Conservation (phyloP, 441 rosid genomes). For the Viola pubescens region DNA sequence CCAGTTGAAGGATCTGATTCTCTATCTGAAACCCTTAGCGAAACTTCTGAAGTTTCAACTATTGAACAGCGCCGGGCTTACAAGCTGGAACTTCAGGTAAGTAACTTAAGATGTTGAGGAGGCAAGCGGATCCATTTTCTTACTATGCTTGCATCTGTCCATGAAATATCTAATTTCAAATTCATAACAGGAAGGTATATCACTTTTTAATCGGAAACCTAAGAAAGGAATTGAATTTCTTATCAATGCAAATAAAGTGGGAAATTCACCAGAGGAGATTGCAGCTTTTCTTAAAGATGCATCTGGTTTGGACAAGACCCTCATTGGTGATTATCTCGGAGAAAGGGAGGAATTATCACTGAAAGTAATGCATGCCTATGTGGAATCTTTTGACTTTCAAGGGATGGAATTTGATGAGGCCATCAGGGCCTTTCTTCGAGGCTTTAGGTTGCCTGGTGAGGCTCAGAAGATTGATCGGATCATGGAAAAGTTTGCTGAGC, state of each 20-base stretch:
- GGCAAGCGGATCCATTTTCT: constrained; percentile 9
- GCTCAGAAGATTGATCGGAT: constrained; percentile 98
- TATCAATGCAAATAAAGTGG: constrained; percentile 89
- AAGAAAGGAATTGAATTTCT: constrained; percentile 96
- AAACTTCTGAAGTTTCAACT: constrained; percentile 74
- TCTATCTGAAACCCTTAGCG: constrained; percentile 75
- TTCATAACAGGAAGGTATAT: constrained; percentile 99
- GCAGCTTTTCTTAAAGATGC: constrained; percentile 87
- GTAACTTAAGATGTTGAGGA: constrained; percentile 6
- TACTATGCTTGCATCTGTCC: constrained; percentile 13
- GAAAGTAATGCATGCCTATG: constrained; percentile 98
- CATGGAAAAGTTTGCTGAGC: constrained; percentile 97
- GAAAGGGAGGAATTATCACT: constrained; percentile 90
- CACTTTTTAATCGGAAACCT: constrained; percentile 95
- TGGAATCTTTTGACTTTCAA: constrained; percentile 88
- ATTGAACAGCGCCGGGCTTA: constrained; percentile 99
- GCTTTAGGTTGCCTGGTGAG: constrained; percentile 99
- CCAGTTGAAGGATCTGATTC: constrained; percentile 72
- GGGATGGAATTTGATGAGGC: constrained; percentile 96
- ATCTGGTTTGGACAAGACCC: constrained; percentile 75
- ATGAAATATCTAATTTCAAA: constrained; percentile 31
- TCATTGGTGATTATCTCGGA: constrained; percentile 97
- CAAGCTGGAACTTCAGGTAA: constrained; percentile 98
- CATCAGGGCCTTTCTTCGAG: constrained; percentile 72
- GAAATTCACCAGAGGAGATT: constrained; percentile 90